Percentiles rank a stretch among this genome's conserved stretches.
Evolutionary conservation across 495 filamentous ascomycete genomes (phyloP).

Genomic region (Aspergillus ellipticus): DNA sequence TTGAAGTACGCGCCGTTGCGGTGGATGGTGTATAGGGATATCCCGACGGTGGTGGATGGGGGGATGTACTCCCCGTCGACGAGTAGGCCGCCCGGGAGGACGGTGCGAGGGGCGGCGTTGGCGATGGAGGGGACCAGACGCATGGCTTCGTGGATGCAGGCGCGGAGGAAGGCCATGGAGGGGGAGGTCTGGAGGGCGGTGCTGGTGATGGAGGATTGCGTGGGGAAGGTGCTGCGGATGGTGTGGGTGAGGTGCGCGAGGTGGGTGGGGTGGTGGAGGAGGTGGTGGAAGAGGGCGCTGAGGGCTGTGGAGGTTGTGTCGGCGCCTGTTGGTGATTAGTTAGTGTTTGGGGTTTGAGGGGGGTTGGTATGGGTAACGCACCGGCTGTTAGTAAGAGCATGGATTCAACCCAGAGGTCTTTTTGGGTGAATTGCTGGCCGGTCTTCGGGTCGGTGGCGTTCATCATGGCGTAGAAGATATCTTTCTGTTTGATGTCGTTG

Average conservation of each 20-base stretch:
- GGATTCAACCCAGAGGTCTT: conserved; percentile 58
- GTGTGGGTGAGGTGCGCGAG: conserved; percentile 36
- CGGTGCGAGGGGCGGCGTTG: conserved; percentile 57
- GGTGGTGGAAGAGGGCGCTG: conserved; percentile 62
- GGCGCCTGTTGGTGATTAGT: too few species aligned
- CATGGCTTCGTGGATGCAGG: conserved; percentile 69
- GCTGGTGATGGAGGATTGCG: conserved; percentile 49
- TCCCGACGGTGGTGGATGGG: conserved; percentile 51
- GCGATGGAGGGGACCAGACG: conserved; percentile 66
- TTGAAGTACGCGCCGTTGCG: conserved; percentile 54
- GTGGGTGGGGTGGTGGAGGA: conserved; percentile 52
- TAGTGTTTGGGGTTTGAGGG: too few species aligned
- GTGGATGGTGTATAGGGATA: conserved; percentile 54
- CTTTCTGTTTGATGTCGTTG: conserved; percentile 43
- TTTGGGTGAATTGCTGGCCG: conserved; percentile 49
- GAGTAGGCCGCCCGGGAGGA: conserved; percentile 56
- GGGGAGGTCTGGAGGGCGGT: conserved; percentile 31
- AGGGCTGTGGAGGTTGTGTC: conserved; percentile 66
- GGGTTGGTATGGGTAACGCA: background rate
- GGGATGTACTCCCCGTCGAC: conserved; percentile 56
- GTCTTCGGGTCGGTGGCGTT: conserved; percentile 58
- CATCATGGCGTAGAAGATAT: conserved; percentile 59
- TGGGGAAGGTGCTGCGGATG: conserved; percentile 45
- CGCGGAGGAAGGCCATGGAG: conserved; percentile 25
- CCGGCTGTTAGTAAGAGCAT: conserved; percentile 42